Evolutionary conservation across 352 stramenopile species (phyloP).

Genomic region (Pythium scleroteichum): DNA sequence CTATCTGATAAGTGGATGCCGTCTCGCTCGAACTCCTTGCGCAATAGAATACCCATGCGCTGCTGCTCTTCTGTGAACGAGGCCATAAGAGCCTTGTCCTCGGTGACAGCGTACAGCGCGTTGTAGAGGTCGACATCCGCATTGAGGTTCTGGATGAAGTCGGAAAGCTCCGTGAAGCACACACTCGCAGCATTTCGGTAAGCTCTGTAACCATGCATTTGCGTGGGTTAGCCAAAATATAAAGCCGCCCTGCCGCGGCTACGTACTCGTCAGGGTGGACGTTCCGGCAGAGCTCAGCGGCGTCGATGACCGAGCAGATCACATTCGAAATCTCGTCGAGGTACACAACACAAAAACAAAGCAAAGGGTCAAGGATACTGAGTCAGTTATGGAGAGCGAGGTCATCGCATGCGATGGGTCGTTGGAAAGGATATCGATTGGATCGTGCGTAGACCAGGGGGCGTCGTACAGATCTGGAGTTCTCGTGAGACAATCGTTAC

Average conservation of each 20-base stretch:
- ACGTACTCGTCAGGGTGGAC: constrained; percentile 87
- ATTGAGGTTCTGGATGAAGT: constrained; percentile 96
- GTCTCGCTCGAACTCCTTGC: constrained; percentile 94
- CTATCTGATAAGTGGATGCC: constrained; percentile 91
- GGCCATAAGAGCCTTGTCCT: constrained; percentile 51
- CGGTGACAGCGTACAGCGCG: constrained; percentile 70
- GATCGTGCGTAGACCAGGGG: constrained; percentile 68
- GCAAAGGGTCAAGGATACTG: constrained; percentile 4
- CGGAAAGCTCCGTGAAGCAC: constrained; percentile 90
- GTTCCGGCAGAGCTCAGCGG: constrained; percentile 93
- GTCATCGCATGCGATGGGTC: neutral
- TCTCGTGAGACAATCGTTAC: neutral
- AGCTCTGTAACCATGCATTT: constrained; percentile 26
- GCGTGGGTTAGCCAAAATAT: neutral
- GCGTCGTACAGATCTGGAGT: constrained; percentile 45
- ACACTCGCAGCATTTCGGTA: constrained; percentile 84
- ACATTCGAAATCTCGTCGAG: constrained; percentile 95
- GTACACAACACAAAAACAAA: constrained; percentile 26
- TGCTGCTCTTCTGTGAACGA: constrained; percentile 87
- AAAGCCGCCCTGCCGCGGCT: neutral
- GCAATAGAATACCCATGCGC: constrained; percentile 87
- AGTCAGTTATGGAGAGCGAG: constrained; percentile 9
- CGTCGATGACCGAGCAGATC: constrained; percentile 96
- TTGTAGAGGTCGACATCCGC: constrained; percentile 90
- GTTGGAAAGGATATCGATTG: constrained; percentile 46